Conservation (phyloP, 345 rosid species). For the Heritiera littoralis region DNA sequence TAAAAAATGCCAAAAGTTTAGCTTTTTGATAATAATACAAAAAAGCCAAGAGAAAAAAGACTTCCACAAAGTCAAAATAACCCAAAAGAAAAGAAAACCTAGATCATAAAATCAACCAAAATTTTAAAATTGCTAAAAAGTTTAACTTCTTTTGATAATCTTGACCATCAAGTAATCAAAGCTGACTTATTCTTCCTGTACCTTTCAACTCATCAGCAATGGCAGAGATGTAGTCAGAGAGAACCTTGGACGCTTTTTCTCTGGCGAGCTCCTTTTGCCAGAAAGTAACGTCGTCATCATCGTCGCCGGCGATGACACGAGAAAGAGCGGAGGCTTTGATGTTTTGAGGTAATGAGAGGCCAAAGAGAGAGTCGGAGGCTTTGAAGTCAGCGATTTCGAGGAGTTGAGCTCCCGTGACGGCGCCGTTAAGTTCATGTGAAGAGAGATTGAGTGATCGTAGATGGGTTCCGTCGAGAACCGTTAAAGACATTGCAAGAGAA, state of each 20-base stretch:
- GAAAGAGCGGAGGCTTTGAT: conserved; percentile 54
- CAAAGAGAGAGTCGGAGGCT: conserved; percentile 51
- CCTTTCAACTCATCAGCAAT: conserved; percentile 70
- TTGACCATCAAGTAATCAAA: not conserved
- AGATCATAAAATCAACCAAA: conserved; percentile 9
- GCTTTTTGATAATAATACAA: not conserved
- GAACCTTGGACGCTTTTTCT: conserved; percentile 42
- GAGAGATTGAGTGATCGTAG: conserved; percentile 55
- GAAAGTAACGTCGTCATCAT: conserved; percentile 43
- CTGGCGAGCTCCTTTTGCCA: conserved; percentile 30
- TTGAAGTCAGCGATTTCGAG: conserved; percentile 59
- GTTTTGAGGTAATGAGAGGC: conserved; percentile 59
- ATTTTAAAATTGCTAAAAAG: not conserved
- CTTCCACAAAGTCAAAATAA: not conserved
- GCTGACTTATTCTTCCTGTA: conserved; percentile 24
- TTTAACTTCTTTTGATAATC: not conserved
- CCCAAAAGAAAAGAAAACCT: not conserved
- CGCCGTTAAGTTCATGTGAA: conserved; percentile 34
- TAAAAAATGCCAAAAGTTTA: not conserved
- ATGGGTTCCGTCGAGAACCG: conserved; percentile 59
- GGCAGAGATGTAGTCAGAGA: conserved; percentile 51
- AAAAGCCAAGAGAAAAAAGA: not conserved
- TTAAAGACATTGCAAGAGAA: conserved; percentile 48
- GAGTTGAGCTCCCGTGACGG: conserved; percentile 61
- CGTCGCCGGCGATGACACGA: conserved; percentile 34